phyloP scores from a whole-genome alignment of 2,329 filamentous ascomycete species.

The Tolypocladium capitatum region DNA sequence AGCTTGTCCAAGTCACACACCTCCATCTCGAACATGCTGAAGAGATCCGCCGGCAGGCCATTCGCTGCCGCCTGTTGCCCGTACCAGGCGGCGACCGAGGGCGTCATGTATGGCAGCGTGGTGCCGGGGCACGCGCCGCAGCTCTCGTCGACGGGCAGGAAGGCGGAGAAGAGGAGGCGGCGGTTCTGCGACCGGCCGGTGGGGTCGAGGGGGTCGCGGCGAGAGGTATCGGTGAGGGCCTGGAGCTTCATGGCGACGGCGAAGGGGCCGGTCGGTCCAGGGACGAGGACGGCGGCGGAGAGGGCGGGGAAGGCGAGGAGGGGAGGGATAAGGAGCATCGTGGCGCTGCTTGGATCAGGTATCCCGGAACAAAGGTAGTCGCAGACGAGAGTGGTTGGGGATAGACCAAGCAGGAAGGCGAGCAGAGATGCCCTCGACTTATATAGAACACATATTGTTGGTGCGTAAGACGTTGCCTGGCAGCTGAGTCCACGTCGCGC shows the following conservation, averaged over 20 bases:
- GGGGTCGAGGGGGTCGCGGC: conserved; percentile 18
- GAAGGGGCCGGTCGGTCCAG: conserved; percentile 16
- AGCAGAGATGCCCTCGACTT: not conserved
- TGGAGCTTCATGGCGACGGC: conserved; percentile 13
- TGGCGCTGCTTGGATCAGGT: too few relatives aligned
- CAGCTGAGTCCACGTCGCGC: not conserved
- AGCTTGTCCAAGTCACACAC: conserved; percentile 9
- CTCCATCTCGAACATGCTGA: conserved; percentile 12
- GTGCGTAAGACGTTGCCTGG: not conserved
- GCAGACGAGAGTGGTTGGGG: not conserved
- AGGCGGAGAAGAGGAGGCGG: conserved; percentile 17
- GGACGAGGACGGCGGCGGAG: conserved; percentile 12
- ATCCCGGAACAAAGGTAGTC: too few relatives aligned
- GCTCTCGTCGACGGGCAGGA: conserved; percentile 14
- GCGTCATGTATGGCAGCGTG: conserved; percentile 20
- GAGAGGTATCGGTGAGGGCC: conserved; percentile 15
- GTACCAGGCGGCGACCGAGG: conserved; percentile 15
- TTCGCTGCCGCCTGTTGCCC: conserved; percentile 11
- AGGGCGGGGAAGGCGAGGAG: conserved; percentile 2
- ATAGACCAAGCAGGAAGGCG: not conserved
- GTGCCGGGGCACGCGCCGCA: conserved; percentile 7
- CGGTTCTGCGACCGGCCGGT: conserved; percentile 11
- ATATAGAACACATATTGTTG: not conserved
- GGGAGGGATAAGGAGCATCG: conserved; percentile 1
- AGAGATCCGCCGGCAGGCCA: conserved; percentile 19